Percentiles rank a stretch among this genome's conserved stretches.
phyloP scores from a whole-genome alignment of 2,329 filamentous ascomycete species.

The Fusarium solani-melongenae region DNA sequence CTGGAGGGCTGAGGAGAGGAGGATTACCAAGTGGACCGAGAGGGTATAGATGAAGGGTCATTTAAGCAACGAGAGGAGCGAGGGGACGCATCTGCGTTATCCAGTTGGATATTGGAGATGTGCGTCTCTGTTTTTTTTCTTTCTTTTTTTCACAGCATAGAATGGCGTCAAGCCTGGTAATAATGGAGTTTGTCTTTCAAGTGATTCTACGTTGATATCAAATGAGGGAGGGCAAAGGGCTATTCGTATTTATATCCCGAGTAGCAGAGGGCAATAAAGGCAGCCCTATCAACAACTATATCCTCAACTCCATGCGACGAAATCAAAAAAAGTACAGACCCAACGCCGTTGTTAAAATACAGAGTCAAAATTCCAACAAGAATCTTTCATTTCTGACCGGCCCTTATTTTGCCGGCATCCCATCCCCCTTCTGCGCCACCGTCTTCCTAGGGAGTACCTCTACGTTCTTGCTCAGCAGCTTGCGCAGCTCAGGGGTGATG shows the following conservation, averaged over 20 bases:
- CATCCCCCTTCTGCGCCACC: slow-evolving; percentile 51
- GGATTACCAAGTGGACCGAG: slow-evolving; percentile 61
- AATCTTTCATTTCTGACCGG: not conserved
- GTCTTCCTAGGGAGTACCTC: slow-evolving; percentile 55
- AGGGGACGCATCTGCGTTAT: slow-evolving; percentile 3
- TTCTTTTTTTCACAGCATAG: slow-evolving; percentile 38
- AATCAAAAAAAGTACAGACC: not conserved
- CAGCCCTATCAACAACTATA: not conserved
- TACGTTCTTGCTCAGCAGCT: slow-evolving; percentile 61
- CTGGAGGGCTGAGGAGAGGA: slow-evolving; percentile 45
- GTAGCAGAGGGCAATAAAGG: not conserved
- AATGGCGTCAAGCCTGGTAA: slow-evolving; percentile 39
- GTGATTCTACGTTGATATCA: not conserved
- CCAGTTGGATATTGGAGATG: not conserved
- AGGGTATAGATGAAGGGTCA: slow-evolving; percentile 47
- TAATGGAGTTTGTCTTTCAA: slow-evolving; percentile 20
- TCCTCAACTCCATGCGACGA: slow-evolving; percentile 31
- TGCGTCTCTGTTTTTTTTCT: slow-evolving; percentile 15
- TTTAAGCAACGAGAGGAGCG: not conserved
- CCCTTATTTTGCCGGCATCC: slow-evolving; percentile 47
- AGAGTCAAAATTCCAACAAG: slow-evolving; percentile 1
- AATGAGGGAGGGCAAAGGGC: not conserved
- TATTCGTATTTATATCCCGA: slow-evolving; percentile 1
- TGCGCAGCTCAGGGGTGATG: slow-evolving; percentile 68
- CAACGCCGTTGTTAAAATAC: slow-evolving; percentile 24